These are phyloP conservation scores for Thielaviopsis populi DNA, from an alignment of 2,329 filamentous ascomycete species.

Conservation along the genomic window DNA sequence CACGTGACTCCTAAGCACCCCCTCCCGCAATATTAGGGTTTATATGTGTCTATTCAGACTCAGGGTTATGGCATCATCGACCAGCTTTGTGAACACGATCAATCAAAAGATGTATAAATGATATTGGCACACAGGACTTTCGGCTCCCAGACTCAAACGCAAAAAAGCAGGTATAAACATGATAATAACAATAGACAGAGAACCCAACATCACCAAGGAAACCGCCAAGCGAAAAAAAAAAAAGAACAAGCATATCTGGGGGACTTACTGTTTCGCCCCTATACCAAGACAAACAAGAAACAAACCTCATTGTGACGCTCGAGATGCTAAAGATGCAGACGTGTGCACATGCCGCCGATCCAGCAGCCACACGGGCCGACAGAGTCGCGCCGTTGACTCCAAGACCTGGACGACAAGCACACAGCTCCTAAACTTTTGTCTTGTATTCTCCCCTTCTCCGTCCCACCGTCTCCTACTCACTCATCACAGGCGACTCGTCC, in stretches of 20 bases:
- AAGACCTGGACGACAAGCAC: neutral
- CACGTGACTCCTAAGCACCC: neutral
- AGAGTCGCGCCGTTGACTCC: too few relatives aligned
- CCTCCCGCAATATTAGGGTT: neutral
- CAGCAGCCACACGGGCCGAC: too few relatives aligned
- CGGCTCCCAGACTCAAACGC: too few relatives aligned
- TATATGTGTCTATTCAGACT: too few relatives aligned
- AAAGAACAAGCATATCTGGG: neutral
- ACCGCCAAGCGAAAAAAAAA: neutral
- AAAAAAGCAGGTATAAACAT: neutral
- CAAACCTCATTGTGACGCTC: neutral
- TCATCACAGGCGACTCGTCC: neutral
- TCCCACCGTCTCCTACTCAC: neutral
- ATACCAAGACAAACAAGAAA: conserved; percentile 1
- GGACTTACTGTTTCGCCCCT: neutral
- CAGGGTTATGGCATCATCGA: too few relatives aligned
- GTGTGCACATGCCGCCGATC: neutral
- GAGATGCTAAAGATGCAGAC: neutral
- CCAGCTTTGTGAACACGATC: neutral
- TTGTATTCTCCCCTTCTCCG: neutral
- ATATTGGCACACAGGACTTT: too few relatives aligned
- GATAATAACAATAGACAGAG: neutral
- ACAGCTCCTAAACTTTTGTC: neutral
- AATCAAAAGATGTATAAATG: neutral
- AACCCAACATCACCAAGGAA: neutral